Evolutionary conservation across 2,329 filamentous ascomycete species (phyloP), one percentile per base, ranked within the genome.

Genomic region (Cordyceps tenuipes): DNA sequence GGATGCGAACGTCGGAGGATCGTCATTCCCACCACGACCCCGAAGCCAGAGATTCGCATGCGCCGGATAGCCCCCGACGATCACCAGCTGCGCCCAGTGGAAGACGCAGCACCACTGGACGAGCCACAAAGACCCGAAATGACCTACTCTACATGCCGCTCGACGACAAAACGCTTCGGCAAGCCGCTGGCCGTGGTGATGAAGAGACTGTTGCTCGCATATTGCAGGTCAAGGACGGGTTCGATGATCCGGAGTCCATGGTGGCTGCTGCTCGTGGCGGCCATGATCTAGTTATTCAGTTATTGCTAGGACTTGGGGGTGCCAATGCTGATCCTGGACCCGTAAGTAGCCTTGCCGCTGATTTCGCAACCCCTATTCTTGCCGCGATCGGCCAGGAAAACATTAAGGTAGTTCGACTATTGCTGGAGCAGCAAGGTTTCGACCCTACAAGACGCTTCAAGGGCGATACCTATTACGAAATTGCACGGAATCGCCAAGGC

Each of bases 261-360:
- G 91, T 96, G 59, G 91, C 90, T 59, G 94, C 94, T 23, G 92
- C 94, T 34, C 88, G 91, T 72, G 94, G 92, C 61, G 94, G 94
- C 1, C 93, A 99, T 68, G 87, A 92, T 66, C 84, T 93, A 61
- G 89, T 96, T 26, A 84, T 96, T 63, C 90, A 92, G 68, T 82
- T 96, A 31, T 73, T 91, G 54, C 73, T 91, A 47, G 87, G 87
- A 9, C 76, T 91, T 64, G 88, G 87, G 3, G 78, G 81, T 53
- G 82, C 82, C 13, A 82, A 84, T 57, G 79, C 82, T 0, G 90
- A 94, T 66, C 91, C 91, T 36, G 78, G 82, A 7, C 83, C 89
- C 13, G 73, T 91, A 51, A 68, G 77, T 9, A 79, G 81, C 34
- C 77, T 83, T 61, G 78, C 80, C 31, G 75, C 81, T 47, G 91